A percentile compares a stretch with the other conserved stretches of the same genome.
Evolutionary conservation across 2,329 filamentous ascomycete species (phyloP).

Genomic region (Aspergillus candidus): DNA sequence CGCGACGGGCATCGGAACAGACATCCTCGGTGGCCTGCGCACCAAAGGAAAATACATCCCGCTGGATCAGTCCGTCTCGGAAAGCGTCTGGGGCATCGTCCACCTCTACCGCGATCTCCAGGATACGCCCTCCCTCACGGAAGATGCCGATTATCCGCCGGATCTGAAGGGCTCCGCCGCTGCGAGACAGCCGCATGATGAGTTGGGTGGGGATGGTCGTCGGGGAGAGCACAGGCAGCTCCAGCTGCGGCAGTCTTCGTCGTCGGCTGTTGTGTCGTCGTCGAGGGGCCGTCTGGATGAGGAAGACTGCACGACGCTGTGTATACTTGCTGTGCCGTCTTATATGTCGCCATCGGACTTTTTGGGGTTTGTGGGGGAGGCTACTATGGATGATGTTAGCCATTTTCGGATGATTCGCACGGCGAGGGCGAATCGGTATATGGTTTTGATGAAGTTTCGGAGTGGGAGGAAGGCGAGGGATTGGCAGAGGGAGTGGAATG

Average conservation of each 20-base stretch:
- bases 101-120: constrained; percentile 85
- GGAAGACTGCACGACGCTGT: constrained; percentile 76
- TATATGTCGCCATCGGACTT: constrained; percentile 91
- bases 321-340: constrained; percentile 88
- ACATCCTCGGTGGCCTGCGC: constrained; percentile 57
- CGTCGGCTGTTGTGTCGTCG: constrained; percentile 11
- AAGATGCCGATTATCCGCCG: constrained; percentile 40
- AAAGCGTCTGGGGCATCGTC: constrained; percentile 86
- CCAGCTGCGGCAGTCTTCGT: not conserved
- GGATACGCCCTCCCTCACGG: constrained; percentile 57
- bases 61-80: constrained; percentile 63
- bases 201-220: constrained; percentile 15
- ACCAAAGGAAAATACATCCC: constrained; percentile 77
- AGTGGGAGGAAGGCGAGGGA: constrained; percentile 65
- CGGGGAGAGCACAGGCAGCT: not conserved
- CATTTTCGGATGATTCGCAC: constrained; percentile 95
- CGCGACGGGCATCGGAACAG: constrained; percentile 45
- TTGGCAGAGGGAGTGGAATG: constrained; percentile 85
- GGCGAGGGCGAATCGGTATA: constrained; percentile 79
- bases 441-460: constrained; percentile 92
- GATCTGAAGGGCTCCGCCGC: constrained; percentile 35
- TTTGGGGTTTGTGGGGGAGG: constrained; percentile 82
- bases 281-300: constrained; percentile 30
- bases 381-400: constrained; percentile 76
- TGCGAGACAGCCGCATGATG: constrained; percentile 23